Base-by-base conservation (phyloP, 2,329 filamentous ascomycete genomes). In the Alternaria sp. region DNA sequence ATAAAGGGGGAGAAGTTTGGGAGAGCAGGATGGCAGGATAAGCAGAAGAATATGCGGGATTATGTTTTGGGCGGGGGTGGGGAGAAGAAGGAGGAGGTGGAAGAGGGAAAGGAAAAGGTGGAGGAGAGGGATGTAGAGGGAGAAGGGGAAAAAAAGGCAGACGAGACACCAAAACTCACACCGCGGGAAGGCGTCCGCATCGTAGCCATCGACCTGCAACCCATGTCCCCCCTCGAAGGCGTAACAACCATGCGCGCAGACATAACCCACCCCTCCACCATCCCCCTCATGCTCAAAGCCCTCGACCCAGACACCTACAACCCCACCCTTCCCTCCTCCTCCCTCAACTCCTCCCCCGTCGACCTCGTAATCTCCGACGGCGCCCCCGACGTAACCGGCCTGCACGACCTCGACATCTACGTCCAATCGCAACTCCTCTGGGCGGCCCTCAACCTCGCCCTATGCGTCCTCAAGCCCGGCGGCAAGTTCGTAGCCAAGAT, bases 401-500 rank as follows among this genome's bases (percentile, higher is more conserved):
- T 99, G 1, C 96, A 99, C 79, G 96, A 99, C 79, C 88, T 99
- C 37, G 96, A 99, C 81, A 98, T 98, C 71, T 99, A 99, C 81
- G 92, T 99, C 18, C 96, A 99, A 82, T 94, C 92, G 9, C 96
- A 98, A 81, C 87, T 99, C 9, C 90, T 99, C 54, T 97, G 96
- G 80, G 93, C 95, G 0, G 96, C 96, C 0, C 87, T 99, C 20
- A 97, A 97, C 79, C 88, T 99, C 3, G 94, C 96, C 0, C 88
- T 97, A 12, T 97, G 95, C 77, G 94, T 99, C 12, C 87, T 99
- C 21, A 92, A 92, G 63, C 94, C 94, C 0, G 96, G 96, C 46
- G 96, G 96, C 66, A 97, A 93, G 75, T 99, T 99, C 73, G 95
- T 99, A 8, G 96, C 96, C 63, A 99, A 99, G 84, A 97, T 99